Conservation (phyloP, 2,329 filamentous ascomycete species). For the Fusarium tjaetaba region DNA sequence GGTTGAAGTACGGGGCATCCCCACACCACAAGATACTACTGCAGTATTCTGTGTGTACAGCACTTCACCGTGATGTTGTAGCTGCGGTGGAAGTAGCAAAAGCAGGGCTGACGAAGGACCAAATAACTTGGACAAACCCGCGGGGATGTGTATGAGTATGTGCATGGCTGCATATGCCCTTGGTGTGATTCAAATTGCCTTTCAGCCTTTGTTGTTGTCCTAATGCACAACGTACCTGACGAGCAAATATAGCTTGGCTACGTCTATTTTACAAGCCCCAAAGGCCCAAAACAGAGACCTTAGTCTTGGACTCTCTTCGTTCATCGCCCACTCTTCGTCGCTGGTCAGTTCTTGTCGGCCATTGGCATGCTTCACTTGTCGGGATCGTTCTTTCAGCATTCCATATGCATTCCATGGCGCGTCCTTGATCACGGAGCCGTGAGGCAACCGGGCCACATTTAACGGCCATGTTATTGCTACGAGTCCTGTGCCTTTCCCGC, state of each 20-base stretch:
- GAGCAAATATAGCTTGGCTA: constrained; percentile 14
- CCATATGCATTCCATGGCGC: constrained; percentile 30
- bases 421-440: constrained; percentile 12
- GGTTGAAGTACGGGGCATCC: constrained; percentile 34
- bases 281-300: not conserved
- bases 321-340: not conserved
- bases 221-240: constrained; percentile 17
- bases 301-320: not conserved
- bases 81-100: constrained; percentile 27
- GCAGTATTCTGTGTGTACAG: constrained; percentile 30
- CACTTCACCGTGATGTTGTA: constrained; percentile 33
- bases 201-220: constrained; percentile 24
- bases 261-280: not conserved
- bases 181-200: constrained; percentile 25
- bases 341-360: not conserved
- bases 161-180: constrained; percentile 26
- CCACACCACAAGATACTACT: constrained; percentile 40
- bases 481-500: constrained; percentile 43
- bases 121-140: constrained; percentile 29
- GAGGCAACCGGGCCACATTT: constrained; percentile 36
- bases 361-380: not conserved
- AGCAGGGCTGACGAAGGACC: constrained; percentile 34
- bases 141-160: constrained; percentile 26
- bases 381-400: constrained; percentile 26
- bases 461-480: constrained; percentile 43